These are phyloP conservation scores for Vaccinium myrtillus DNA, from an alignment of 148 eudicot species.

Conservation along the genomic window DNA sequence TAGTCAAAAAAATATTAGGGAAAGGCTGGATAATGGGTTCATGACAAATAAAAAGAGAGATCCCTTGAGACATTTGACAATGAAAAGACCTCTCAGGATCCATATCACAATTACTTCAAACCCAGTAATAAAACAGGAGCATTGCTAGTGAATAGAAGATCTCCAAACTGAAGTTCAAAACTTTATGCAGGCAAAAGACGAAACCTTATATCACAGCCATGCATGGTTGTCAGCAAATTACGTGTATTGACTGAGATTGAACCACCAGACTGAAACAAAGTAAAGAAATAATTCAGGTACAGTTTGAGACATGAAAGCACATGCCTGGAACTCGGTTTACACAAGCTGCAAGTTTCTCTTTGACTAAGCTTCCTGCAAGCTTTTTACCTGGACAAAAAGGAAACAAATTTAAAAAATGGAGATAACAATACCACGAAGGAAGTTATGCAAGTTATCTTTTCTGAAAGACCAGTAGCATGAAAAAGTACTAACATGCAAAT, in stretches of 20 bases:
- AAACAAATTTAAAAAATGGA: background rate
- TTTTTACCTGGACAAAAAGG: slow-evolving; percentile 56
- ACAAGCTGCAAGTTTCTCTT: slow-evolving; percentile 94
- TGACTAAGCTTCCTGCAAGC: slow-evolving; percentile 86
- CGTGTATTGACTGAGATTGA: background rate
- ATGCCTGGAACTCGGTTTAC: slow-evolving; percentile 94
- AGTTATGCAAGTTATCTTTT: background rate
- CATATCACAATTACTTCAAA: background rate
- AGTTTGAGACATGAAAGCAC: slow-evolving; percentile 17
- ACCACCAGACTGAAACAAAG: background rate
- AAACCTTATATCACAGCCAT: background rate
- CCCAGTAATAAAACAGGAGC: background rate
- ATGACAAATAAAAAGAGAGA: too few relatives aligned
- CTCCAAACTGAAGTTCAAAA: slow-evolving; percentile 3
- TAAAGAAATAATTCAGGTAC: background rate
- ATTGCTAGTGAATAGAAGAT: background rate
- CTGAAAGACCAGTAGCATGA: background rate
- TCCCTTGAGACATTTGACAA: background rate
- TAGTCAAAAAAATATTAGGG: background rate
- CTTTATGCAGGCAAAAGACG: background rate
- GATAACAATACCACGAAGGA: background rate
- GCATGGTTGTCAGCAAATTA: background rate
- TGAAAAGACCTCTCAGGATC: background rate
- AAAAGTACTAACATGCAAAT: background rate
- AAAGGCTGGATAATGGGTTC: background rate